phyloP scores from a whole-genome alignment of 306 rosid species.

The Erythrophleum fordii region DNA sequence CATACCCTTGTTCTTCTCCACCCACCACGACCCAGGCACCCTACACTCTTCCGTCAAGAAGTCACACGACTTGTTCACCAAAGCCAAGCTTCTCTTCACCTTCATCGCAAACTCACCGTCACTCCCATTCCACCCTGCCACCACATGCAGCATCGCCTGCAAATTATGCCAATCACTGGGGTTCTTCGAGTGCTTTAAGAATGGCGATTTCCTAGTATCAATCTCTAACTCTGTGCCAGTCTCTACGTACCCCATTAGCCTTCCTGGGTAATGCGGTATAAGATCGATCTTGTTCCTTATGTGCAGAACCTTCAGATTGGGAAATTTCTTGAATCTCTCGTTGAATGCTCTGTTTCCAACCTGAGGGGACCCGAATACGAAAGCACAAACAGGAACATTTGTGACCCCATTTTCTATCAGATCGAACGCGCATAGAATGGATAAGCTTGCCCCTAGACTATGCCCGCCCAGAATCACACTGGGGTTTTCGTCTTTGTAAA shows the following conservation, averaged over 20 bases:
- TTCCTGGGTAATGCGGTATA: constrained; percentile 56
- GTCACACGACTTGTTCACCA: constrained; percentile 67
- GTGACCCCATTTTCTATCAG: constrained; percentile 60
- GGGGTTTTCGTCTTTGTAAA: constrained; percentile 55
- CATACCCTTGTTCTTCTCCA: constrained; percentile 76
- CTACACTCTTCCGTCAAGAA: constrained; percentile 46
- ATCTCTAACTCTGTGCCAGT: constrained; percentile 53
- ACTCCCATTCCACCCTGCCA: constrained; percentile 78
- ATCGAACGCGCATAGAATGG: constrained; percentile 60
- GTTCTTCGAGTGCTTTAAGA: constrained; percentile 62
- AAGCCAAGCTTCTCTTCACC: constrained; percentile 70
- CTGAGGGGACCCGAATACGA: constrained; percentile 59
- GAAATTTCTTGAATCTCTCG: constrained; percentile 33
- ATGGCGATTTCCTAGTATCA: constrained; percentile 57
- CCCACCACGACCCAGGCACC: constrained; percentile 69
- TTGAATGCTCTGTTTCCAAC: constrained; percentile 56
- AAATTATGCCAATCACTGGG: constrained; percentile 72
- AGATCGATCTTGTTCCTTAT: constrained; percentile 53
- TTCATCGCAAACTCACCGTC: constrained; percentile 53
- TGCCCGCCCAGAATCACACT: constrained; percentile 62
- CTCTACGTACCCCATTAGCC: constrained; percentile 46
- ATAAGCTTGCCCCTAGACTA: constrained; percentile 65
- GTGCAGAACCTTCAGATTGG: constrained; percentile 53
- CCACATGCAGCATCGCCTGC: constrained; percentile 72
- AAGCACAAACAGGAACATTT: constrained; percentile 52